Conservation (phyloP, 305 asterid genomes). For the Andrographis paniculata region DNA sequence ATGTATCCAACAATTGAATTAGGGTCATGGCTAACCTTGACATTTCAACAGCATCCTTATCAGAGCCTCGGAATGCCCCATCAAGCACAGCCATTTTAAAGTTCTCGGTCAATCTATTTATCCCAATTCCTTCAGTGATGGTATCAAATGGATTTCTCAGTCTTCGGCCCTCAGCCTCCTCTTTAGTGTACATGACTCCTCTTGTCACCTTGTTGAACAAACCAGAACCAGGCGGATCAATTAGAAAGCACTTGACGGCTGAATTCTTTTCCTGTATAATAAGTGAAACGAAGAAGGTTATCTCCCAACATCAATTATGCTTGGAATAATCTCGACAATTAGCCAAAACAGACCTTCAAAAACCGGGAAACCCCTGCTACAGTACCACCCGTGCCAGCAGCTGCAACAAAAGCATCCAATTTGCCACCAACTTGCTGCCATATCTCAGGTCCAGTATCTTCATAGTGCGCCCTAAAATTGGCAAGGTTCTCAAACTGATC, state of each 20-base stretch:
- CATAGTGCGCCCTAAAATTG: slow-evolving; percentile 85
- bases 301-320: neutral
- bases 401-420: slow-evolving; percentile 86
- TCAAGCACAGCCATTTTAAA: slow-evolving; percentile 76
- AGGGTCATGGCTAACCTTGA: slow-evolving; percentile 70
- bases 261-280: slow-evolving; percentile 56
- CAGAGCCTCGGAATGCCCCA: slow-evolving; percentile 87
- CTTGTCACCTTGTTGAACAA: slow-evolving; percentile 89
- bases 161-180: slow-evolving; percentile 91
- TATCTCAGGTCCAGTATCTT: slow-evolving; percentile 89
- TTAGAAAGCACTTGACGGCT: slow-evolving; percentile 62
- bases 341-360: slow-evolving; percentile 53
- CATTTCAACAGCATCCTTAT: slow-evolving; percentile 90
- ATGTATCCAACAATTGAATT: no score
- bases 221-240: slow-evolving; percentile 97
- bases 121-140: slow-evolving; percentile 90
- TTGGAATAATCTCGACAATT: neutral
- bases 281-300: slow-evolving; percentile 13
- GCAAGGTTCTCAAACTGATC: slow-evolving; percentile 96
- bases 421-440: slow-evolving; percentile 71
- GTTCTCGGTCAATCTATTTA: slow-evolving; percentile 77
- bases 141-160: slow-evolving; percentile 89
- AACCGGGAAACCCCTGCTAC: slow-evolving; percentile 79
- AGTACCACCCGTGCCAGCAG: slow-evolving; percentile 96
- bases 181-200: slow-evolving; percentile 89